These are phyloP conservation scores for Epichloe amarillans DNA, from an alignment of 2,329 filamentous ascomycete species.

Conservation along the genomic window DNA sequence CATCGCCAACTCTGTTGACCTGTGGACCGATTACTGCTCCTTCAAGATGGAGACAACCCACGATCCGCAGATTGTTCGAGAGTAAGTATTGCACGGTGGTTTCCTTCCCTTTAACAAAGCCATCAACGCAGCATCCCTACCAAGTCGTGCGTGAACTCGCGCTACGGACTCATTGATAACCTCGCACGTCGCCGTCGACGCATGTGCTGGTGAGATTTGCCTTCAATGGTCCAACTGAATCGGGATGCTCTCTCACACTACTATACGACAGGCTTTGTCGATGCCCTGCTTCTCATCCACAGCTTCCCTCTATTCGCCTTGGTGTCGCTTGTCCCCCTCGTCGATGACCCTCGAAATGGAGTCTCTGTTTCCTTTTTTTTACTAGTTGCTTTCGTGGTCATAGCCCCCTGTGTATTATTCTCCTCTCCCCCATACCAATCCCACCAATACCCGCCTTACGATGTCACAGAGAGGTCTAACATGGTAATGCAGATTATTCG, in stretches of 20 bases:
- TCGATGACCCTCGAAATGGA: conserved; percentile 13
- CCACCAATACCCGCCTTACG: background rate
- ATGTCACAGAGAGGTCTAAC: conserved; percentile 13
- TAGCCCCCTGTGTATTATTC: conserved; percentile 43
- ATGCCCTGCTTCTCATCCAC: conserved; percentile 23
- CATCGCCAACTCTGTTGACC: conserved; percentile 84
- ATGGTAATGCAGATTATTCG: conserved; percentile 61
- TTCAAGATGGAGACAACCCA: conserved; percentile 98
- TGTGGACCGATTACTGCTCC: conserved; percentile 94
- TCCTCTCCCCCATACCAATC: conserved; percentile 15
- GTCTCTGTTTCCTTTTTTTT: conserved; percentile 22
- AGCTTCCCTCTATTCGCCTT: conserved; percentile 23
- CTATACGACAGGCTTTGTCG: conserved; percentile 49
- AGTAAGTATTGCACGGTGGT: conserved; percentile 72
- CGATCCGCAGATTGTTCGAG: conserved; percentile 88
- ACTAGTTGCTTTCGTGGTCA: conserved; percentile 38
- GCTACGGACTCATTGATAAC: conserved; percentile 15
- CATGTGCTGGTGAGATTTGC: conserved; percentile 57
- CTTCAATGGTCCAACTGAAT: conserved; percentile 42
- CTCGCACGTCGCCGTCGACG: conserved; percentile 25
- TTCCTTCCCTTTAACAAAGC: conserved; percentile 56
- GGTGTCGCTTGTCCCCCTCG: conserved; percentile 20
- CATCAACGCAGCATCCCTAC: conserved; percentile 29
- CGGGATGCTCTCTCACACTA: conserved; percentile 53
- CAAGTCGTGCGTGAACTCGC: conserved; percentile 24